Percentiles rank a stretch among this genome's conserved stretches.
These are phyloP conservation scores for Aspergillus funiculosus DNA, from an alignment of 495 filamentous ascomycete species.

Conservation along the genomic window DNA sequence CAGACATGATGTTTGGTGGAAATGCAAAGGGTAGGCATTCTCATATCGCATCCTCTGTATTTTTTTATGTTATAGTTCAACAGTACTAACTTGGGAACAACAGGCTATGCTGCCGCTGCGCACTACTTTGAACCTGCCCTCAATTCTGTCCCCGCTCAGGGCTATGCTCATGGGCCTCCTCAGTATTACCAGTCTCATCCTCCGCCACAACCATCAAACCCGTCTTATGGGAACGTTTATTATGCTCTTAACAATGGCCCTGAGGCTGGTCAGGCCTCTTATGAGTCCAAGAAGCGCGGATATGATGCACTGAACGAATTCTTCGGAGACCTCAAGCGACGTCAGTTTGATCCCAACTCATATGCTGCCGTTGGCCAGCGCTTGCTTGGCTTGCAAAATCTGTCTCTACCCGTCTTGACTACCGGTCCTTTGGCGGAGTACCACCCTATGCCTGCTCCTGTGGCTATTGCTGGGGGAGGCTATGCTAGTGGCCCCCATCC, in stretches of 20 bases:
- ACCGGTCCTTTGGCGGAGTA: conserved; percentile 61
- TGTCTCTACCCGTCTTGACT: conserved; percentile 60
- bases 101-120: conserved; percentile 36
- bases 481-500: conserved; percentile 43
- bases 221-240: conserved; percentile 66
- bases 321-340: conserved; percentile 85
- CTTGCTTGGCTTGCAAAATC: conserved; percentile 64
- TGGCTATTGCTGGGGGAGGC: conserved; percentile 50
- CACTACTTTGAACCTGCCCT: conserved; percentile 44
- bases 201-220: conserved; percentile 41
- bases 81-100: not conserved
- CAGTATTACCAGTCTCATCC: conserved; percentile 58
- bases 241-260: conserved; percentile 57
- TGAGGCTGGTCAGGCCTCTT: conserved; percentile 42
- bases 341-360: conserved; percentile 76
- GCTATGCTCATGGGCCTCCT: conserved; percentile 43
- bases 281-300: conserved; percentile 69
- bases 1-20: conserved; percentile 50
- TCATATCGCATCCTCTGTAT: too few relatives aligned
- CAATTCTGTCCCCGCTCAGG: conserved; percentile 34
- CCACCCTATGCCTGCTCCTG: conserved; percentile 50
- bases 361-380: conserved; percentile 78
- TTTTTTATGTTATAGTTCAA: not conserved
- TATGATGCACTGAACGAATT: conserved; percentile 89
- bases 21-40: conserved; percentile 34